phyloP scores from a whole-genome alignment of 352 stramenopile species.

The Pythium aristosporum region DNA sequence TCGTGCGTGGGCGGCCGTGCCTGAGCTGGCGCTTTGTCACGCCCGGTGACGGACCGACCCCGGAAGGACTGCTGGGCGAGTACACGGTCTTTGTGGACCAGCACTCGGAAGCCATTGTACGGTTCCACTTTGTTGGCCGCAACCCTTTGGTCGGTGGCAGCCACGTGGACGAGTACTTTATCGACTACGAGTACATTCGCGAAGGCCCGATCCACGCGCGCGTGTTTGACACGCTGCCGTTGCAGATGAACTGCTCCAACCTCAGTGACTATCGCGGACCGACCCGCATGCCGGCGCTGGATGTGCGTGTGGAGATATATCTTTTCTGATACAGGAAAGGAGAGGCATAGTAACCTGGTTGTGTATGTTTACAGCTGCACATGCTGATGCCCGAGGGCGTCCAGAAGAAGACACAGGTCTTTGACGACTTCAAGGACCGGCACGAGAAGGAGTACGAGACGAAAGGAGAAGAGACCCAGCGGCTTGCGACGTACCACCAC shows the following conservation, averaged over 20 bases:
- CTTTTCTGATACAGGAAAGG: background rate
- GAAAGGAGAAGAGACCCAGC: slow-evolving; percentile 44
- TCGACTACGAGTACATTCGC: slow-evolving; percentile 88
- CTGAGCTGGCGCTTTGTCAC: slow-evolving; percentile 85
- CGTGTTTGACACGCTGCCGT: slow-evolving; percentile 68
- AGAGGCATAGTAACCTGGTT: background rate
- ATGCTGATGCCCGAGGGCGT: slow-evolving; percentile 78
- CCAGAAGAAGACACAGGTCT: slow-evolving; percentile 51
- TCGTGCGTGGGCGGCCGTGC: slow-evolving; percentile 70
- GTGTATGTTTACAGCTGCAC: slow-evolving; percentile 56
- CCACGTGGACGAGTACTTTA: slow-evolving; percentile 90
- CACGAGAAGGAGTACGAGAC: slow-evolving; percentile 65
- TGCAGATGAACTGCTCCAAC: slow-evolving; percentile 83
- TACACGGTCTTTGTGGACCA: slow-evolving; percentile 89
- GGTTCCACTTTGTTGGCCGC: slow-evolving; percentile 85
- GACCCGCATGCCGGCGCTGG: slow-evolving; percentile 52
- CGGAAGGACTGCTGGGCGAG: slow-evolving; percentile 70
- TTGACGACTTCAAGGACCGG: slow-evolving; percentile 60
- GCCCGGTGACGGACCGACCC: slow-evolving; percentile 45
- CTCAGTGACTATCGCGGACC: slow-evolving; percentile 51
- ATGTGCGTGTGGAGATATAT: slow-evolving; percentile 41
- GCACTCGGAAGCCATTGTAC: slow-evolving; percentile 67
- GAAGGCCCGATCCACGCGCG: slow-evolving; percentile 59
- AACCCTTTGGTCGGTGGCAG: slow-evolving; percentile 84
- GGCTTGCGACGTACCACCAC: slow-evolving; percentile 72